Conservation (phyloP, 176 grass and related monocot species). For the Ensete ventricosum region DNA sequence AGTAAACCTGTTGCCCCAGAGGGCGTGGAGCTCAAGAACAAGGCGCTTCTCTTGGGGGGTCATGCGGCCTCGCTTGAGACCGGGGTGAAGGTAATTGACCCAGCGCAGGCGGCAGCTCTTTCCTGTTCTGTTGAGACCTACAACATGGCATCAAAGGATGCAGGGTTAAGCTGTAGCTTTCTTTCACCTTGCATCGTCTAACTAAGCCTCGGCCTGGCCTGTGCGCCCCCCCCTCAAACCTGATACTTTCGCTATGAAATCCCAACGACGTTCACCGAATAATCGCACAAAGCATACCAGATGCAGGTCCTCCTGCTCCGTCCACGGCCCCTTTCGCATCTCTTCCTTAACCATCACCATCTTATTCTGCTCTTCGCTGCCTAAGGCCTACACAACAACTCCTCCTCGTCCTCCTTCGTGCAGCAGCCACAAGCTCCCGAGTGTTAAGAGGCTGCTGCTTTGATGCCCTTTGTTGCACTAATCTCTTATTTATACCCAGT, state of each 20-base stretch:
- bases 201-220: conserved; percentile 27
- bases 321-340: conserved; percentile 49
- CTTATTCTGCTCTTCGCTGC: no score
- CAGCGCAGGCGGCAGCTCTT: conserved; percentile 69
- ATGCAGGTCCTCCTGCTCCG: conserved; percentile 55
- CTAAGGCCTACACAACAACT: neutral
- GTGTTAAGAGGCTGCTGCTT: no score
- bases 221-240: conserved; percentile 47
- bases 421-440: neutral
- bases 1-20: conserved; percentile 40
- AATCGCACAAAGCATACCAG: conserved; percentile 58
- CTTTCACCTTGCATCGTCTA: neutral
- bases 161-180: conserved; percentile 9
- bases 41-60: conserved; percentile 49
- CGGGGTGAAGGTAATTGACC: conserved; percentile 66
- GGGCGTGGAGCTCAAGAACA: conserved; percentile 42
- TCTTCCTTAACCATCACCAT: conserved; percentile 16
- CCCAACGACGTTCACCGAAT: conserved; percentile 59
- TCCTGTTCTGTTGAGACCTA: conserved; percentile 52
- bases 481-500: no score
- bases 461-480: no score
- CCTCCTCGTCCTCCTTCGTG: neutral
- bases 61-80: conserved; percentile 55
- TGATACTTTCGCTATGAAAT: conserved; percentile 65
- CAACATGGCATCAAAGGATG: neutral